These are phyloP conservation scores for Przewalskia tangutica DNA, from an alignment of 257 asterid genomes.

Conservation along the genomic window DNA sequence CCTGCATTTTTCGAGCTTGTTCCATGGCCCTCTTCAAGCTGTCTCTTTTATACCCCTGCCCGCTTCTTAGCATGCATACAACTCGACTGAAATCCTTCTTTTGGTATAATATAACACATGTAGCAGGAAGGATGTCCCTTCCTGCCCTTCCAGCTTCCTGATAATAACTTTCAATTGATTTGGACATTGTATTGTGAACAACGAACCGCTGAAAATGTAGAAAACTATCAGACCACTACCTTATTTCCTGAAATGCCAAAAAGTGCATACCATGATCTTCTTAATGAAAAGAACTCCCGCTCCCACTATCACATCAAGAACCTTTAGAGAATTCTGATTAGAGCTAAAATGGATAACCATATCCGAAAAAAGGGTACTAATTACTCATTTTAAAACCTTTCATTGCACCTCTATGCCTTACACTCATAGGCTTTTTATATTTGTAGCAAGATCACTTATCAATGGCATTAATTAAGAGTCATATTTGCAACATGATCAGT, in stretches of 20 bases:
- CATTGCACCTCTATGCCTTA: neutral
- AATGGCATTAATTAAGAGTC: neutral
- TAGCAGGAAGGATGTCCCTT: conserved; percentile 60
- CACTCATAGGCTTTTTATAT: neutral
- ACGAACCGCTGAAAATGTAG: conserved; percentile 69
- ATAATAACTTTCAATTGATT: conserved; percentile 95
- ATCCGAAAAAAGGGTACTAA: neutral
- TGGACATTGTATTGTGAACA: conserved; percentile 86
- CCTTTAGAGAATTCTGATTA: neutral
- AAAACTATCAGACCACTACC: neutral
- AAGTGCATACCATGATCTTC: neutral
- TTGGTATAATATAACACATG: conserved; percentile 70
- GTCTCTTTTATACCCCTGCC: conserved; percentile 44
- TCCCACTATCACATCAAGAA: neutral
- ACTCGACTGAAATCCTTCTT: conserved; percentile 93
- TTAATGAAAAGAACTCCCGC: neutral
- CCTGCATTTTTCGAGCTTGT: conserved; percentile 88
- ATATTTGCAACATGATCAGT: neutral
- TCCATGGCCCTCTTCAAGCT: conserved; percentile 84
- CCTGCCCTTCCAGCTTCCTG: conserved; percentile 99
- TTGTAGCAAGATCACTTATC: neutral
- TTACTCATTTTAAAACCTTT: neutral
- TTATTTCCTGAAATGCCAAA: neutral
- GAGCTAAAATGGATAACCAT: neutral
- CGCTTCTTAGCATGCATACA: conserved; percentile 90